Percentiles rank a stretch among this genome's conserved stretches.
Evolutionary conservation across 257 asterid species (phyloP).

Genomic region (Nicotiana obtusifolia): DNA sequence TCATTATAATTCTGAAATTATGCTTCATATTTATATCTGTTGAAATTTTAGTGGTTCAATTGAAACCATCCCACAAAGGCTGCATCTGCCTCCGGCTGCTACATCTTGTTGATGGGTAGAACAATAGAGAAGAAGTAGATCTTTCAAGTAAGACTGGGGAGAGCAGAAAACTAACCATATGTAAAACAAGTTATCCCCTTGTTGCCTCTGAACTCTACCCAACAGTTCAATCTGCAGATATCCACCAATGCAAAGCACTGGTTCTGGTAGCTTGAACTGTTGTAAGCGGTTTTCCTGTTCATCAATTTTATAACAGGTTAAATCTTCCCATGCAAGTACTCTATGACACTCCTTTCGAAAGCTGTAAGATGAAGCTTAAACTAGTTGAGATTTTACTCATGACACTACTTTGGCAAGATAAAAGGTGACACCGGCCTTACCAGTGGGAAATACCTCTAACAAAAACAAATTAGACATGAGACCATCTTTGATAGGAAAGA

Average conservation of each 20-base stretch:
- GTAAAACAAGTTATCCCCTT: slow-evolving; percentile 54
- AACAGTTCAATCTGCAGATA: slow-evolving; percentile 64
- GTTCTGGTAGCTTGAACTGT: slow-evolving; percentile 72
- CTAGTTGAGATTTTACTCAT: neutral
- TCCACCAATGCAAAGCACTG: slow-evolving; percentile 70
- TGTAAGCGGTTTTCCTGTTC: slow-evolving; percentile 71
- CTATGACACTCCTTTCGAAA: neutral
- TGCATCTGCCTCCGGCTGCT: neutral
- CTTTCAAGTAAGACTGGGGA: neutral
- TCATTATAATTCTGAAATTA: too few relatives aligned
- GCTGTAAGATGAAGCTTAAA: neutral
- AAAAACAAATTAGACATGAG: neutral
- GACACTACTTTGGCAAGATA: neutral
- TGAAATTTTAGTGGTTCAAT: too few relatives aligned
- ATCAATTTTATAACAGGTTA: neutral
- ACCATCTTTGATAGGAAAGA: neutral
- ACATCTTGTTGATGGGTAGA: neutral
- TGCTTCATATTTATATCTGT: too few relatives aligned
- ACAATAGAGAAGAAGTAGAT: neutral
- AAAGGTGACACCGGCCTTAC: neutral
- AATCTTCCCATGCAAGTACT: neutral
- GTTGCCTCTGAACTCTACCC: slow-evolving; percentile 68
- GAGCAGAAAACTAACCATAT: slow-evolving; percentile 48
- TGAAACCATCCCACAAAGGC: too few relatives aligned
- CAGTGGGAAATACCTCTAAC: neutral